Base-by-base conservation (phyloP, 176 grass and related monocot genomes). In the Avena atlantica region DNA sequence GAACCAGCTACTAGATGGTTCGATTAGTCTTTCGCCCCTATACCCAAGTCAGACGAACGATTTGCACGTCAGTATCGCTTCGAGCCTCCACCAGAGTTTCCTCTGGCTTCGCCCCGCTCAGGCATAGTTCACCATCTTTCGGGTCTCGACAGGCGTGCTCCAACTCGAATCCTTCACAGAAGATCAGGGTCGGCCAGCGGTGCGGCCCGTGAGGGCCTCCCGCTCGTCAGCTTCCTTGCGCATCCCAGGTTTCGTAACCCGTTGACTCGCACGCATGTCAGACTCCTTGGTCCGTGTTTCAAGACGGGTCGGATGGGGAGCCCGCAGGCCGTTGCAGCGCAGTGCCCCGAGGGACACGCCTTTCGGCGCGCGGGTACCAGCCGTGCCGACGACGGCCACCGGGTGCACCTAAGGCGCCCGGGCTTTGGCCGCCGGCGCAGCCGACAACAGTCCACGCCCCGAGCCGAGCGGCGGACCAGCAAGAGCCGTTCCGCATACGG, bases 211-310 rank as follows among this genome's bases (percentile, higher is more conserved):
- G 13, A 31, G 15, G 74, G 50, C 74, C 25, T 70, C 80, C 80
- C 81, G 81, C 81, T 81, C 60, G 60, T 67, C 60, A 40, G 37
- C 37, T 40, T 40, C 37, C 37, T 40, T 40, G 37, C 37, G 37
- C 37, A 40, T 40, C 37, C 47, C 37, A 40, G 37, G 37, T 40
- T 40, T 66, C 51, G 0, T 10, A 23, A 73, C 70, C 40, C n/a
- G 11, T 74, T 12, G n/a, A 74, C n/a, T 74, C 44, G 12, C 70
- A 74, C 11, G 62, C 93, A 90, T 92, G 85, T 90, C 85, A 88
- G 90, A 95, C 93, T 95, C 86, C 93, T 95, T 95, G 93, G 90
- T 95, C 83, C 86, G 75, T 95, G 93, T 93, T 95, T 95, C 87
- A 88, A 89, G 81, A 91, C 42, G 84, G 87, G 94, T 90, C 78